Base-by-base conservation (phyloP, 2,329 filamentous ascomycete genomes). In the Acephala macrosclerotiorum region DNA sequence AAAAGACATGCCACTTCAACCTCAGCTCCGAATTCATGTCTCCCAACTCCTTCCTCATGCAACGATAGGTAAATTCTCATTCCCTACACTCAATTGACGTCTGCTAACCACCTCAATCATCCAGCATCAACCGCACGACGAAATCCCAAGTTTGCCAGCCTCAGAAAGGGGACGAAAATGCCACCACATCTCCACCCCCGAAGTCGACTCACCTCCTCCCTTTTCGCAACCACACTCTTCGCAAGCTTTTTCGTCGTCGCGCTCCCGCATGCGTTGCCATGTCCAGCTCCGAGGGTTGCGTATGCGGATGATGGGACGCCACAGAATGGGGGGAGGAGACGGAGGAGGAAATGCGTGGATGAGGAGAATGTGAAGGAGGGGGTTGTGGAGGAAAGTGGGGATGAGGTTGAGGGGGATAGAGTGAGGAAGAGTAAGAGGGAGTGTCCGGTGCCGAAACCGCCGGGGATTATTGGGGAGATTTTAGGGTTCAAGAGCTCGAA, bases 241-340 rank as follows among this genome's bases (percentile, higher is more conserved):
- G 89, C 94, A 36, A 96, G 92, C 72, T 97, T 99, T 79, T 86
- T 97, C 69, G 94, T 99, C 68, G 96, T 99, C 61, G 93, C 88
- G 35, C 84, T 97, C 53, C 96, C 96, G 25, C 96, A 99, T 78
- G 77, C 96, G 35, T 87, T 99, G 20, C 96, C 96, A 1, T 99
- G 96, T 77, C 96, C 96, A 1, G 92, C 93, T 55, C 92, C 92
- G 1, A 86, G 92, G 70, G 83, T 87, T 36, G 87, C 89, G 38
- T 90, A 91, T 73, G 91, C 93, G 72, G 94, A 97, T 68, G 72
- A 74, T 66, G 74, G 71, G 12, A 71, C 68, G 18, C 79, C 80
- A 57, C 65, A 61, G 51, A 14, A 58, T 12, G 47, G 55, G 25
- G 66, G 42, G 73, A 80, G 79, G 75, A 77, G 81, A 77, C 79